A percentile compares a stretch with the other conserved stretches of the same genome.
phyloP scores from a whole-genome alignment of 805 yeast genomes.

The Metschnikowia lachancei region DNA sequence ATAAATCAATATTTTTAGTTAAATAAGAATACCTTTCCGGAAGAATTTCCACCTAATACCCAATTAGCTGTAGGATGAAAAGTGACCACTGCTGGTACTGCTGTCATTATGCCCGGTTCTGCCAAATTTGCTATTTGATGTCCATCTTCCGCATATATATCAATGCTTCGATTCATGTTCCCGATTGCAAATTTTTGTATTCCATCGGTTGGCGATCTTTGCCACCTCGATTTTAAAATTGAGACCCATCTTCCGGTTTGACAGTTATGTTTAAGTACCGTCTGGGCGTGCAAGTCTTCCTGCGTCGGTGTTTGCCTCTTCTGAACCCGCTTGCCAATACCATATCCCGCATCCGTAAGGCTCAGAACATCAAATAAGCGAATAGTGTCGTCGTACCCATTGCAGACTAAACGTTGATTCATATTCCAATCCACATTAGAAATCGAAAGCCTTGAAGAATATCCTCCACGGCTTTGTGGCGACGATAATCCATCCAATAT shows the following conservation, averaged over 20 bases:
- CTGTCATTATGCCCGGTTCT: slow-evolving; percentile 57
- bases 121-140: slow-evolving; percentile 72
- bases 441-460: slow-evolving; percentile 72
- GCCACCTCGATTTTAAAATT: slow-evolving; percentile 87
- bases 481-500: slow-evolving; percentile 24
- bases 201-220: slow-evolving; percentile 63
- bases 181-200: slow-evolving; percentile 85
- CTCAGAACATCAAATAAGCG: slow-evolving; percentile 11
- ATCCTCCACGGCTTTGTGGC: slow-evolving; percentile 57
- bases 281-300: neutral
- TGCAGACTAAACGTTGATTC: slow-evolving; percentile 71
- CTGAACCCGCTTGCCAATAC: slow-evolving; percentile 6
- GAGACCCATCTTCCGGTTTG: slow-evolving; percentile 98
- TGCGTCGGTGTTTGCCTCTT: neutral
- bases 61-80: slow-evolving; percentile 87
- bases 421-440: slow-evolving; percentile 82
- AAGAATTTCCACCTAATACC: slow-evolving; percentile 91
- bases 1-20: slow-evolving; percentile 19
- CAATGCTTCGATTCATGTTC: slow-evolving; percentile 87
- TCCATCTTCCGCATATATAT: slow-evolving; percentile 76
- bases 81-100: slow-evolving; percentile 87
- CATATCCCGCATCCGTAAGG: neutral
- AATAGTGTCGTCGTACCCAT: slow-evolving; percentile 64
- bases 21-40: slow-evolving; percentile 79
- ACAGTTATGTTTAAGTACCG: slow-evolving; percentile 74